Evolutionary conservation across 2,329 filamentous ascomycete genomes (phyloP).

Genomic region (Penicillium freii): DNA sequence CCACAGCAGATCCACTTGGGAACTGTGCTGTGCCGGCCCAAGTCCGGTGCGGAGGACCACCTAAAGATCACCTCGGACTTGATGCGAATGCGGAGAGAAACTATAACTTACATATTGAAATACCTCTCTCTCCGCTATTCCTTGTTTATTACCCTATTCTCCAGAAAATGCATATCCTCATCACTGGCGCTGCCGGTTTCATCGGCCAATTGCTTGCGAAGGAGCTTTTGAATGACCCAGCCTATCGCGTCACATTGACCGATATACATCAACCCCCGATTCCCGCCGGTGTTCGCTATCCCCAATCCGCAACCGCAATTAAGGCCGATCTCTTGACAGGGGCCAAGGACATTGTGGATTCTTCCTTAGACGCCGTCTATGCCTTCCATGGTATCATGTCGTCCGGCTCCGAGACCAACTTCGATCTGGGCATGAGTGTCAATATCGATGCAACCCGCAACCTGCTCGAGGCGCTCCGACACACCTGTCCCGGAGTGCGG

Average conservation of each 20-base stretch:
- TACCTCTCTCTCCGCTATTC: not conserved
- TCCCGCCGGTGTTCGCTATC: conserved; percentile 49
- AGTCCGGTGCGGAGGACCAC: conserved; percentile 34
- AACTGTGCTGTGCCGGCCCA: conserved; percentile 15
- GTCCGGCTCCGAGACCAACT: conserved; percentile 60
- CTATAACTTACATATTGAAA: conserved; percentile 8
- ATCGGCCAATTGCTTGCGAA: conserved; percentile 61
- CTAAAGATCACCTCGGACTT: conserved; percentile 32
- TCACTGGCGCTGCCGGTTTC: conserved; percentile 64
- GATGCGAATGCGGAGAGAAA: conserved; percentile 37
- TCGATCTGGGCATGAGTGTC: conserved; percentile 58
- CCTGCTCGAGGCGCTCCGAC: conserved; percentile 54
- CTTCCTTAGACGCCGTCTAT: conserved; percentile 55
- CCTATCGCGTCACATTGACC: conserved; percentile 54
- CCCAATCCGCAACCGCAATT: conserved; percentile 51
- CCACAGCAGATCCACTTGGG: conserved; percentile 15
- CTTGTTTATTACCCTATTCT: not conserved
- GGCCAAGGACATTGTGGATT: conserved; percentile 38
- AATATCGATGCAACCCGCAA: conserved; percentile 61
- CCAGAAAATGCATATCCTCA: conserved; percentile 52
- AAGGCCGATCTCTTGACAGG: conserved; percentile 54
- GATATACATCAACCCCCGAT: conserved; percentile 57
- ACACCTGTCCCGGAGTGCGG: conserved; percentile 52
- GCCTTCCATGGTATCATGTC: conserved; percentile 69
- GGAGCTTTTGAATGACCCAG: conserved; percentile 52